Evolutionary conservation across 2,329 filamentous ascomycete genomes (phyloP), one percentile per base, ranked within the genome.

Genomic region (Trichophyton simii): DNA sequence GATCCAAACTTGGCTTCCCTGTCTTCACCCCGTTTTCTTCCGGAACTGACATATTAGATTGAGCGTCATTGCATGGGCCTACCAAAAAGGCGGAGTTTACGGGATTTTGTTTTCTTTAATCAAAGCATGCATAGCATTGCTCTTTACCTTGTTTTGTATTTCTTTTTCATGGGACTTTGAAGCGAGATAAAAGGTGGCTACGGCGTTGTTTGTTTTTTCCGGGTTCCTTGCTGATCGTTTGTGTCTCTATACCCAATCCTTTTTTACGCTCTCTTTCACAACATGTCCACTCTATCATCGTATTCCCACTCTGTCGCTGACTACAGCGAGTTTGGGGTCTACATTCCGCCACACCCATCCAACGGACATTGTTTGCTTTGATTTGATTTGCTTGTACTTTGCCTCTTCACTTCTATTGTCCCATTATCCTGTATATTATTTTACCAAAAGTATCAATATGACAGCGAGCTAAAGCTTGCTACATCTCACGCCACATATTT

Each of bases 41-140:
- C 52, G 7, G 28, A n/a, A 34, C 28, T 22, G 52, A 34, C 28
- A 20, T 55, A 55, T 55, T 55, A 55, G 52, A 55, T 55, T 55
- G 52, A 55, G 52, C 52, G 52, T 55, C 52, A 55, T 55, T 55
- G 52, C 52, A 55, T 55, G 52, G 52, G 52, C 25, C 52, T 55
- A 36, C 25, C 52, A 34, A 36, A 55, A 55, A 55, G 52, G 52
- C 31, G 52, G 52, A 55, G 52, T 55, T 55, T 36, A 36, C 18
- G 52, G 52, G 13, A 36, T 8, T 31, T 58, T 58, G 7, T 34
- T 57, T 58, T 1, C 44, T 31, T 58, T 25, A 7, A 5, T 20
- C 36, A 58, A 34, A 58, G 55, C 55, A 58, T 58, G 36, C 55
- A 58, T 58, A 58, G 55, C 55, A 58, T 42, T 58, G 55, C 55